Evolutionary conservation across 495 filamentous ascomycete genomes (phyloP).

Genomic region (Letharia columbiana): DNA sequence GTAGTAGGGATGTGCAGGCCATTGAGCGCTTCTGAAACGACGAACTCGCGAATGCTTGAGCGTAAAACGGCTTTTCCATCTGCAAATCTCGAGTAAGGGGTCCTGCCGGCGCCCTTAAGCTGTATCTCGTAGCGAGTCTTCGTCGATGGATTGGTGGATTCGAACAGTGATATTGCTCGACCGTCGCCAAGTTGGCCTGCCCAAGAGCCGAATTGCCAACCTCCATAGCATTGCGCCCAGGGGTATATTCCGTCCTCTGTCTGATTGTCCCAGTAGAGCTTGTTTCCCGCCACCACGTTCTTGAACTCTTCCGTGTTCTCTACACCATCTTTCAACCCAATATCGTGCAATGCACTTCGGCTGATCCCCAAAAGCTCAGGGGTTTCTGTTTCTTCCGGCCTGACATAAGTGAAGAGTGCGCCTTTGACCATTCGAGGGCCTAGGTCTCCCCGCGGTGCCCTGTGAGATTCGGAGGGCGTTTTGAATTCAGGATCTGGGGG

Average conservation of each 20-base stretch:
- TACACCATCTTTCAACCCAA: constrained; percentile 61
- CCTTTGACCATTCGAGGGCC: constrained; percentile 76
- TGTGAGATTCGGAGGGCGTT: constrained; percentile 69
- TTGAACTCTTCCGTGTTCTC: constrained; percentile 67
- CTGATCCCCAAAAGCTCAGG: constrained; percentile 77
- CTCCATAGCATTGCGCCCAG: constrained; percentile 97
- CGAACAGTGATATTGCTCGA: constrained; percentile 87
- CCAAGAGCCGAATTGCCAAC: constrained; percentile 71
- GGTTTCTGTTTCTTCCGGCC: constrained; percentile 59
- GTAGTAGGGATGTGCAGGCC: constrained; percentile 80
- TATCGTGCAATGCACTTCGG: constrained; percentile 62
- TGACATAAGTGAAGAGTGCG: constrained; percentile 84
- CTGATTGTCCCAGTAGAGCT: constrained; percentile 47
- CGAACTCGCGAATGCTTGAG: constrained; percentile 84
- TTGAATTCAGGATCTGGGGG: constrained; percentile 72
- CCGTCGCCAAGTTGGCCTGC: constrained; percentile 94
- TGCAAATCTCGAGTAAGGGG: constrained; percentile 94
- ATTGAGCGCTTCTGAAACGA: constrained; percentile 80
- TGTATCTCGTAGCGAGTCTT: constrained; percentile 76
- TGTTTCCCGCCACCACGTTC: constrained; percentile 69
- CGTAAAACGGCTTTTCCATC: constrained; percentile 91
- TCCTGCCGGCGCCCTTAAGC: constrained; percentile 85
- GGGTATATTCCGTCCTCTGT: constrained; percentile 71
- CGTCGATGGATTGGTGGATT: constrained; percentile 69
- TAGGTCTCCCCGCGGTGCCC: constrained; percentile 64